Base-by-base conservation (phyloP, 768 basidiomycete genomes). In the Kwoniella sp. region DNA sequence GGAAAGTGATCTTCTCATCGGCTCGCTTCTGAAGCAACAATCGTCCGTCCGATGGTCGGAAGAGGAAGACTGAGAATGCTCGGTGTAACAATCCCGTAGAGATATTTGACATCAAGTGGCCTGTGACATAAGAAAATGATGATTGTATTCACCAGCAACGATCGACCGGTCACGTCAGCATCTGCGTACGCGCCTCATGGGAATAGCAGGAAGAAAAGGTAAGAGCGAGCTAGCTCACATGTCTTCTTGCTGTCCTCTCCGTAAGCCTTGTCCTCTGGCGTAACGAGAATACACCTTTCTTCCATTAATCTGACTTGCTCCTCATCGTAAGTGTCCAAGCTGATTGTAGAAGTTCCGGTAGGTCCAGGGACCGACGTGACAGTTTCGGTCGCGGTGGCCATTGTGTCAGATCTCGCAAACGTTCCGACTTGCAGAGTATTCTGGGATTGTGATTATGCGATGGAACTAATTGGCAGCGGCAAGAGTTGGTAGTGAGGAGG, bases 1-100 rank as follows among this genome's bases (percentile, higher is more conserved):
- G 96, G 83, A 99, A 99, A 7, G 96, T 99, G 77, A 99, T 99
- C 84, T 99, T 99, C 83, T 95, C 93, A n/a, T 88, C 84, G 21
- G 96, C 96, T 37, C 96, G 87, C 80, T 92, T 92, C 79, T 99
- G 96, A 49, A 99, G 85, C 26, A 99, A 84, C 19, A 99, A 85
- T 80, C 88, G 90, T 50, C 96, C 96, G 79, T 97, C 92, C 13
- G 87, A 87, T 2, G 96, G 96, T 37, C 92, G 84, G 84, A 98
- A 99, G 68, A 97, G 85, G 80, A 99, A 98, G 36, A 89, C 94
- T 63, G 94, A 97, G 83, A 99, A 99, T 19, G 96, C 96, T 44
- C 96, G 89, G 80, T 99, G 96, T 25, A 99, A 87, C 46, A 98
- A 85, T 15, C 94, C 94, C 74, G 89, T 88, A n/a, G 72, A 65